Evolutionary conservation across 306 rosid genomes (phyloP).

Genomic region (Rubus idaeus): DNA sequence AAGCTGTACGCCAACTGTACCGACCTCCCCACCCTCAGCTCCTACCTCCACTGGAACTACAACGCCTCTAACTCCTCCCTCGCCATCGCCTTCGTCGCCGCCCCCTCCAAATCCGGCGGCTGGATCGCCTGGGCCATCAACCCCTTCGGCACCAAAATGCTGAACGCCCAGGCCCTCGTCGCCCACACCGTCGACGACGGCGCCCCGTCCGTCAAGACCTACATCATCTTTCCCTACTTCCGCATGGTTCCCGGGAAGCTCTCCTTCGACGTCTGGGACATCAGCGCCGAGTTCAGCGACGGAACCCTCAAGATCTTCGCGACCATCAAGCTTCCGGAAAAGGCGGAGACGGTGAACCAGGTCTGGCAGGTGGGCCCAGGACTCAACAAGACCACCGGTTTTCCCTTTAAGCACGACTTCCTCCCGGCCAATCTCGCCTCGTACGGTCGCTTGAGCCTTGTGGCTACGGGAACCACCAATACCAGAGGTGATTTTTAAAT

Average conservation of each 20-base stretch:
- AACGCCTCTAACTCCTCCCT: constrained; percentile 50
- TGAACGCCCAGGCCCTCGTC: constrained; percentile 30
- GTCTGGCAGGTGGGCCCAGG: constrained; percentile 33
- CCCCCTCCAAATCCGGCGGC: constrained; percentile 26
- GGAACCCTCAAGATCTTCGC: constrained; percentile 22
- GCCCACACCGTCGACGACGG: constrained; percentile 27
- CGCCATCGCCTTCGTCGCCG: constrained; percentile 54
- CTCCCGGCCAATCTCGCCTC: neutral
- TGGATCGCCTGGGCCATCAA: constrained; percentile 45
- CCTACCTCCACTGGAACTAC: constrained; percentile 60
- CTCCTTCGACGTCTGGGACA: constrained; percentile 24
- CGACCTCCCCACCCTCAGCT: constrained; percentile 43
- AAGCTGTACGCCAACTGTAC: constrained; percentile 45
- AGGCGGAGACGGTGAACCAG: constrained; percentile 11
- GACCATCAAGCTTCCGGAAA: constrained; percentile 11
- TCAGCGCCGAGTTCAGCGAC: constrained; percentile 12
- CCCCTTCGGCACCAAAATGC: constrained; percentile 30
- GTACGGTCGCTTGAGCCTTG: neutral
- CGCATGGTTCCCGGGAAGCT: constrained; percentile 2
- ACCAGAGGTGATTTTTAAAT: no score
- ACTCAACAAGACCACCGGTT: neutral
- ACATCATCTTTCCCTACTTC: constrained; percentile 6
- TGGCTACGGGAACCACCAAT: neutral
- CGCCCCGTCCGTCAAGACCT: constrained; percentile 15
- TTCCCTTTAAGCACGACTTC: neutral